Conservation (phyloP, 2,329 filamentous ascomycete genomes). For the Cryphonectria japonica region DNA sequence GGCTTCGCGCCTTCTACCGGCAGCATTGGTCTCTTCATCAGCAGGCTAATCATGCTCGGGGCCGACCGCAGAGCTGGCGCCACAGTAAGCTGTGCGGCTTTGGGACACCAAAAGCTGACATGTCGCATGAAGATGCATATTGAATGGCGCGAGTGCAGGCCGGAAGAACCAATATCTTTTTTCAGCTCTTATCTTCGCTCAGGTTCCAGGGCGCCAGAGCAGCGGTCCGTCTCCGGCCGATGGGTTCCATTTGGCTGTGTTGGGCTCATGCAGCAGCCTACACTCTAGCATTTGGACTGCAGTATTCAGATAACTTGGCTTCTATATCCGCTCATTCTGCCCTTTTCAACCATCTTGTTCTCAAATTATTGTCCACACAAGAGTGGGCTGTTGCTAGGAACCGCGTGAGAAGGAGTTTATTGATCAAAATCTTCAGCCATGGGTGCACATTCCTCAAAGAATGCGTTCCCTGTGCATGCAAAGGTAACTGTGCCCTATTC, state of each 20-base stretch:
- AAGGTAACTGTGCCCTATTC: constrained; percentile 20
- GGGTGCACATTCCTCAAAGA: background rate
- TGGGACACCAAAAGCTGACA: background rate
- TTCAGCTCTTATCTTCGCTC: background rate
- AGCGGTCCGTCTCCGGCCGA: background rate
- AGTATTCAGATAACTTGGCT: background rate
- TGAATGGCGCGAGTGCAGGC: background rate
- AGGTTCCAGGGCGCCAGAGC: background rate
- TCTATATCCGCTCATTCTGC: background rate
- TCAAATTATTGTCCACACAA: background rate
- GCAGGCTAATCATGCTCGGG: background rate
- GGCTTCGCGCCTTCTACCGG: background rate
- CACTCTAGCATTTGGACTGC: background rate
- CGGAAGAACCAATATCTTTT: background rate
- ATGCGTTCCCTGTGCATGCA: constrained; percentile 18
- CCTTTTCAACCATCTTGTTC: background rate
- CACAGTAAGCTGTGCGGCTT: background rate
- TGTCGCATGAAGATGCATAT: background rate
- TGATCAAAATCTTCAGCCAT: background rate
- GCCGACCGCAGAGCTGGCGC: background rate
- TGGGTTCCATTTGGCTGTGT: background rate
- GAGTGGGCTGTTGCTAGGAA: background rate
- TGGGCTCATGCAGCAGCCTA: background rate
- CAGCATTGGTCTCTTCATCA: background rate
- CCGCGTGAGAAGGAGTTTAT: background rate